Base-by-base conservation (phyloP, 768 basidiomycete genomes). In the Termitomyces eurrhizus region DNA sequence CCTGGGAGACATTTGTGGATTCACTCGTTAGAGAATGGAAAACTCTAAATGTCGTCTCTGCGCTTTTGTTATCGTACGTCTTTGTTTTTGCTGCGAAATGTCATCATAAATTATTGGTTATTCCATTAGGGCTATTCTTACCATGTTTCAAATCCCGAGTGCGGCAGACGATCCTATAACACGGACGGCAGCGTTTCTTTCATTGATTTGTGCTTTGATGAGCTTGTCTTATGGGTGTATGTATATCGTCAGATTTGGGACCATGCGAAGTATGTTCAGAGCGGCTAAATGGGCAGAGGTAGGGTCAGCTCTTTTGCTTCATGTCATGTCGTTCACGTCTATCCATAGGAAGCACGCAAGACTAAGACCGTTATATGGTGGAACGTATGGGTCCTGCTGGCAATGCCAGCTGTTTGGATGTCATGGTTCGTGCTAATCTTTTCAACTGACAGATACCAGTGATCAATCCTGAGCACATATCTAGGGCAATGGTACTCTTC, bases 201-300 rank as follows among this genome's bases (percentile, higher is more conserved):
- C 88, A 4, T 72, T 91, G 21, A 75, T 85, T 0, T 88, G 82
- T 41, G 85, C 87, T 1, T 66, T 90, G 61, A 85, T 90, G 82
- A 89, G 88, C 64, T 73, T 91, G 24, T 80, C 81, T 3, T 92
- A 84, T 67, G 90, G 90, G 0, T 89, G 89, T 64, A 78, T 88
- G 58, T 91, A 87, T 70, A 90, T 88, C 16, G 76, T 91, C 16
- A 75, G 87, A 32, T 91, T 91, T 60, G 82, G 83, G 14, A 84
- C 81, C 1, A 91, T 92, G 89, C 78, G 82, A 46, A 87, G 79
- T 62, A 88, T 89, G 84, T 77, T 83, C 65, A 83, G 83, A 59
- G 89, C 89, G 1, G 83, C 84, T 8, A 79, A 81, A 58, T 92
- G 88, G 87, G 87, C 88, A 12, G 84, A 89, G 73, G 88, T 87